Percentiles rank a stretch among this genome's conserved stretches.
Evolutionary conservation across 495 filamentous ascomycete species (phyloP).

Genomic region (Elasticomyces elasticus): DNA sequence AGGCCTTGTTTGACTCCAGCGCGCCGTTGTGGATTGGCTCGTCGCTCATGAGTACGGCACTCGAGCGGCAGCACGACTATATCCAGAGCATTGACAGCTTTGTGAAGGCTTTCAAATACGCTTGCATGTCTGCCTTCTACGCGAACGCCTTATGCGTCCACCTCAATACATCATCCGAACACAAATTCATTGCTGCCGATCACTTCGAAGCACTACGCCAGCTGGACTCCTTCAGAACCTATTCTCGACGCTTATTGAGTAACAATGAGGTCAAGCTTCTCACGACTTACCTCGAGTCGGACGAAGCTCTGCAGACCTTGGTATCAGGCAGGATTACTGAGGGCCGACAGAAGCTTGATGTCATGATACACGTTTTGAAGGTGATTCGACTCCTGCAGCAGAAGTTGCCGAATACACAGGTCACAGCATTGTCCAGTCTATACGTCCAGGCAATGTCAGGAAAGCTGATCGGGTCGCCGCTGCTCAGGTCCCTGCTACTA

Average conservation of each 20-base stretch:
- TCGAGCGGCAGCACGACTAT: slow-evolving; percentile 73
- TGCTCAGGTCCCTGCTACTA: slow-evolving; percentile 46
- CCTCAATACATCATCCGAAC: slow-evolving; percentile 27
- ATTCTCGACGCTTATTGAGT: slow-evolving; percentile 32
- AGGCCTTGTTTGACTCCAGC: slow-evolving; percentile 47
- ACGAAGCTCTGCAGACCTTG: slow-evolving; percentile 34
- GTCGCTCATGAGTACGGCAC: slow-evolving; percentile 46
- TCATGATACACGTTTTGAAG: slow-evolving; percentile 39
- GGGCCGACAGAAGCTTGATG: slow-evolving; percentile 36
- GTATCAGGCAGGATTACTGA: slow-evolving; percentile 24
- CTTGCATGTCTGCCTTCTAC: slow-evolving; percentile 94
- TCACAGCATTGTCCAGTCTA: slow-evolving; percentile 40
- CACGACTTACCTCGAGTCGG: slow-evolving; percentile 42
- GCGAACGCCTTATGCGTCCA: slow-evolving; percentile 76
- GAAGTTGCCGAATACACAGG: slow-evolving; percentile 33
- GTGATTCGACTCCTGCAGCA: slow-evolving; percentile 39
- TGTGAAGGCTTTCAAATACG: slow-evolving; percentile 63
- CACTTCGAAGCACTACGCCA: slow-evolving; percentile 69
- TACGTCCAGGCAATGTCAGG: slow-evolving; percentile 49
- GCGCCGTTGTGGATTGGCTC: slow-evolving; percentile 60
- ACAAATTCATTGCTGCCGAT: slow-evolving; percentile 39
- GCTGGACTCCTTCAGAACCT: slow-evolving; percentile 68
- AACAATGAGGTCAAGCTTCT: slow-evolving; percentile 34
- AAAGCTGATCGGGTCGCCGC: slow-evolving; percentile 42
- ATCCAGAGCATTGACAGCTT: slow-evolving; percentile 81